Conservation (phyloP, 2,329 filamentous ascomycete species). For the Lecanicillium sp. region DNA sequence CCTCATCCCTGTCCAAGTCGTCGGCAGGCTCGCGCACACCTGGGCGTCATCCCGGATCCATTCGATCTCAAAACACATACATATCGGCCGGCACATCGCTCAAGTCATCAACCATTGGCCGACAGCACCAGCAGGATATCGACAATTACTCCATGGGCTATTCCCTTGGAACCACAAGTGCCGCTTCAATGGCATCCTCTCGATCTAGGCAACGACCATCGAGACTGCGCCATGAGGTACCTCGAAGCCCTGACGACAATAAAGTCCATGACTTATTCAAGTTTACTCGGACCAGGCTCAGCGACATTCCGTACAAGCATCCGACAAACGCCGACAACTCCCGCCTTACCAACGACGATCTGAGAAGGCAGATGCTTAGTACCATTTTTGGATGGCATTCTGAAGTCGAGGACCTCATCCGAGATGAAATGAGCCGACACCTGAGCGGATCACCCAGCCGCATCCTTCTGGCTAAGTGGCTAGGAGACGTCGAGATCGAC, state of each 20-base stretch:
- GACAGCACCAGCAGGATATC: slow-evolving; percentile 24
- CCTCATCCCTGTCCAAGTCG: slow-evolving; percentile 45
- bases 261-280: slow-evolving; percentile 77
- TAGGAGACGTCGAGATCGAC: slow-evolving; percentile 78
- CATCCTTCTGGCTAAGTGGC: slow-evolving; percentile 85
- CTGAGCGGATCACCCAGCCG: slow-evolving; percentile 66
- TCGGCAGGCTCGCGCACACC: slow-evolving; percentile 50
- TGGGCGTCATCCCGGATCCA: slow-evolving; percentile 43
- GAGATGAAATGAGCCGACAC: slow-evolving; percentile 77
- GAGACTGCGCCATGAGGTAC: slow-evolving; percentile 71
- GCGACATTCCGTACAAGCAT: slow-evolving; percentile 75
- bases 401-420: slow-evolving; percentile 72
- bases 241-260: slow-evolving; percentile 63
- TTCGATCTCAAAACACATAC: slow-evolving; percentile 57
- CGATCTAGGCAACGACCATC: slow-evolving; percentile 51
- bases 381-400: slow-evolving; percentile 94
- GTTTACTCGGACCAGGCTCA: slow-evolving; percentile 72
- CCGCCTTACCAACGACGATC: slow-evolving; percentile 67
- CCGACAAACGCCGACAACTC: slow-evolving; percentile 52
- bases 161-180: slow-evolving; percentile 30
- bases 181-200: slow-evolving; percentile 42
- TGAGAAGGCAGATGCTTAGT: slow-evolving; percentile 84
- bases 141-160: slow-evolving; percentile 52
- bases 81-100: slow-evolving; percentile 57
- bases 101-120: slow-evolving; percentile 28